Base-by-base conservation (phyloP, 2,329 filamentous ascomycete genomes). In the Zasmidium citrigriseum region DNA sequence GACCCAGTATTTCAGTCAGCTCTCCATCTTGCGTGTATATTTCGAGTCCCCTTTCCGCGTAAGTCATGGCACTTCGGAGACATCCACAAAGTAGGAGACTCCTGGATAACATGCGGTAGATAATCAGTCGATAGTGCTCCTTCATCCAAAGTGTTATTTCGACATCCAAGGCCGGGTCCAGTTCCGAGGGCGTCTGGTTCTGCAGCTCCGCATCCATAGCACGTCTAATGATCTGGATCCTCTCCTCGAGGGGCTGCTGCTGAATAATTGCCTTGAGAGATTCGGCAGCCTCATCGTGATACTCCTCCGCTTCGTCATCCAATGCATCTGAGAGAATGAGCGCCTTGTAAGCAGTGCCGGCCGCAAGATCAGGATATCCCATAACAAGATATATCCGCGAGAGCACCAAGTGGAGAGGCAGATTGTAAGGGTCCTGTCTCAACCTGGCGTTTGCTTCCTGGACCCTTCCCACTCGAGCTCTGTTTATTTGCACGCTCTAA, bases 341-440 rank as follows among this genome's bases (percentile, higher is more conserved):
- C 1, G 93, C 92, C 55, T 89, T 88, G 73, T 98, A 98, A 4
- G 91, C 91, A 78, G 97, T 93, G 29, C 91, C 91, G 11, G 89
- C 88, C 4, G 92, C 92, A 41, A 99, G 84, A 73, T 99, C 95
- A 0, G 91, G 91, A 73, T 96, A 98, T 38, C 86, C 90, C 48
- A 97, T 81, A 47, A 86, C 79, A 16, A 86, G 83, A 73, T 97
- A 86, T 45, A 89, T 79, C 29, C 83, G 77, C 22, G 91, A 91
- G 27, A 93, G 85, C 63, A 88, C 82, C 46, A 72, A 57, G 45
- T 71, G 68, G 4, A 70, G 41, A 3, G 67, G 62, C 12, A 66
- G 57, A 21, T 57, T 63, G 52, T 66, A 66, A n/a, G 64, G 59
- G 24, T 60, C 34, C 34, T 41, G 34, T n/a, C 34, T 41, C 34